phyloP scores from a whole-genome alignment of 805 yeast species.

The Cyberlindnera suaveolens region DNA sequence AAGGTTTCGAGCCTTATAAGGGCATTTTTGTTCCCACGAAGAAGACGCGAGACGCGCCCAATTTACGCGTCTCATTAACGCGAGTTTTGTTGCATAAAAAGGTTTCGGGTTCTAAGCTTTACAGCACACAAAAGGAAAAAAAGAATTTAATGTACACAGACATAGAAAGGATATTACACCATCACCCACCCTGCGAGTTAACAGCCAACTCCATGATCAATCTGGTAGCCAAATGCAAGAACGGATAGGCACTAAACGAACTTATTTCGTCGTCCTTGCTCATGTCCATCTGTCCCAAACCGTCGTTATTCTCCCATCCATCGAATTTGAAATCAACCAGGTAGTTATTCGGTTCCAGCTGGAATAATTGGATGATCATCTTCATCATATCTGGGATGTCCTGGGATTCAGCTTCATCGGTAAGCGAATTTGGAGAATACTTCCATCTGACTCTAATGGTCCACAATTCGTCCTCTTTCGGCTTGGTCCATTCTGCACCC shows the following conservation, averaged over 20 bases:
- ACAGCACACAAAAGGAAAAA: neutral
- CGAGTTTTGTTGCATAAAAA: too few species aligned
- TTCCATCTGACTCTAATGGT: conserved; percentile 94
- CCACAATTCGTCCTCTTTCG: conserved; percentile 93
- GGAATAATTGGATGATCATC: conserved; percentile 95
- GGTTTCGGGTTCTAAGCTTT: neutral
- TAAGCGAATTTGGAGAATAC: conserved; percentile 41
- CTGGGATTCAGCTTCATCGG: conserved; percentile 8
- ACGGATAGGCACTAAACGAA: conserved; percentile 93
- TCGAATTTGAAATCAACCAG: conserved; percentile 96
- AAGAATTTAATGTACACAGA: neutral
- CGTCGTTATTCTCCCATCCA: conserved; percentile 75
- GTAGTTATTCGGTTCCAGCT: conserved; percentile 91
- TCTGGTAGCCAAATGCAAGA: conserved; percentile 84
- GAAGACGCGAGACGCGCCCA: too few species aligned
- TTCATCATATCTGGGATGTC: conserved; percentile 76
- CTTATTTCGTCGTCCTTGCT: conserved; percentile 62
- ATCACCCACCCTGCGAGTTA: conserved; percentile 57
- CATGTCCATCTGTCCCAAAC: conserved; percentile 24
- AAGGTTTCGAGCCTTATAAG: too few species aligned
- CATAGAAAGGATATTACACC: neutral
- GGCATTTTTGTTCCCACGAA: too few species aligned
- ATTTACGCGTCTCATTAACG: too few species aligned
- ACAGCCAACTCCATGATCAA: conserved; percentile 96
- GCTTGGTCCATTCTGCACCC: conserved; percentile 97